Percentiles rank a stretch among this genome's conserved stretches.
Conservation (phyloP, 2,329 filamentous ascomycete species). For the Penicillium expansum region DNA sequence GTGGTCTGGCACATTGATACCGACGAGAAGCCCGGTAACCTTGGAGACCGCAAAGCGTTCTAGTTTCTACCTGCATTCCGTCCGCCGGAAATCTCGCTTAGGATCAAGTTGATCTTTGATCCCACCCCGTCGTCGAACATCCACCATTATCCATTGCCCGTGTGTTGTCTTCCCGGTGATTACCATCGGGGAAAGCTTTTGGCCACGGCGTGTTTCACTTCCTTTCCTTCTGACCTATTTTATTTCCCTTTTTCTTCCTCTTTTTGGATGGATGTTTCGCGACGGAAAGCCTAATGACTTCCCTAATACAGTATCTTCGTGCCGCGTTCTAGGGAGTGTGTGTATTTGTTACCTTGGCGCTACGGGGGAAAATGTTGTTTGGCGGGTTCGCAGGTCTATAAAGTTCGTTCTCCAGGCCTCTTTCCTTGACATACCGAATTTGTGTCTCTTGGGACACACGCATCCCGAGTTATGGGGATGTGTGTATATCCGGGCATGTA, state of each 20-base stretch:
- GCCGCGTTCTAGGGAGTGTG: conserved; percentile 32
- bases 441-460: conserved; percentile 11
- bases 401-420: conserved; percentile 23
- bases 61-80: conserved; percentile 20
- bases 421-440: conserved; percentile 20
- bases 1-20: conserved; percentile 99
- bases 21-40: conserved; percentile 85
- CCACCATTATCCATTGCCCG: conserved; percentile 13
- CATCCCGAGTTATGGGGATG: conserved; percentile 1
- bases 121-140: conserved; percentile 18
- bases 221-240: conserved; percentile 17
- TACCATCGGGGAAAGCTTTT: background rate
- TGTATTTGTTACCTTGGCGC: conserved; percentile 37
- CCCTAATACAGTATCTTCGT: conserved; percentile 36
- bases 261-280: conserved; percentile 25
- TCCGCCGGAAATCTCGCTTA: conserved; percentile 11
- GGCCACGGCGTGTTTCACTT: conserved; percentile 11
- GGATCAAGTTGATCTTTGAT: conserved; percentile 24
- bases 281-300: conserved; percentile 33
- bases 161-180: background rate
- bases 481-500: conserved; percentile 8
- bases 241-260: conserved; percentile 11
- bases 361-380: conserved; percentile 35
- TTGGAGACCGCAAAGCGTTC: conserved; percentile 41
- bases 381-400: conserved; percentile 32